Evolutionary conservation across 768 basidiomycete genomes (phyloP).

Genomic region (Chalciporus sphaerocephalus): DNA sequence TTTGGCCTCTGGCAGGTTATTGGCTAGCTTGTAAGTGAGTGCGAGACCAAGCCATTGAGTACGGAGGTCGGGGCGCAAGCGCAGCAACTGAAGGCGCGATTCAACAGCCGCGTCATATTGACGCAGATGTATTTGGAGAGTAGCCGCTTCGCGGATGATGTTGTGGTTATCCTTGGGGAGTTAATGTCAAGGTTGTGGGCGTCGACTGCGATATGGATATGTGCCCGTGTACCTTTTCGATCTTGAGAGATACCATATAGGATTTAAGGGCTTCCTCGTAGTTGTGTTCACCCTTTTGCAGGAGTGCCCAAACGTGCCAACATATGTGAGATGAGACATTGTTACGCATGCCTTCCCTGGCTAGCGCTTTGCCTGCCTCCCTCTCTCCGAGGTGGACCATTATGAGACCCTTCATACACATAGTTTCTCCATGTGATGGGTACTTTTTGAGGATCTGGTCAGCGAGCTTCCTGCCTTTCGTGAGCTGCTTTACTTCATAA

Average conservation of each 20-base stretch:
- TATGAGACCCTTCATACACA: slow-evolving; percentile 95
- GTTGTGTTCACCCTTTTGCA: slow-evolving; percentile 91
- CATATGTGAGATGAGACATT: slow-evolving; percentile 89
- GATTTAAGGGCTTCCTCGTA: slow-evolving; percentile 93
- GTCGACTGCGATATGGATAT: not conserved
- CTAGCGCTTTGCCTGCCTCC: slow-evolving; percentile 77
- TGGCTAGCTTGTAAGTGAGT: slow-evolving; percentile 82
- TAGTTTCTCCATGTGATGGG: slow-evolving; percentile 94
- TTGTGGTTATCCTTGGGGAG: slow-evolving; percentile 81
- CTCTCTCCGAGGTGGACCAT: slow-evolving; percentile 74
- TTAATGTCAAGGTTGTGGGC: slow-evolving; percentile 1
- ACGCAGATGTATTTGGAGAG: slow-evolving; percentile 84
- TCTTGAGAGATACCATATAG: slow-evolving; percentile 82
- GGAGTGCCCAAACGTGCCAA: slow-evolving; percentile 97
- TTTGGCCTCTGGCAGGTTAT: slow-evolving; percentile 65
- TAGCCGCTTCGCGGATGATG: slow-evolving; percentile 85
- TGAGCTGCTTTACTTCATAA: slow-evolving; percentile 86
- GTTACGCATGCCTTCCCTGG: slow-evolving; percentile 76
- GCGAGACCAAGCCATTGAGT: slow-evolving; percentile 89
- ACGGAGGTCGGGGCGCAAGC: slow-evolving; percentile 74
- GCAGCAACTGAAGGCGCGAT: slow-evolving; percentile 76
- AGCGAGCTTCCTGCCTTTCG: slow-evolving; percentile 85
- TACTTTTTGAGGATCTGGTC: slow-evolving; percentile 94
- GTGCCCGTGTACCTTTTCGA: slow-evolving; percentile 68
- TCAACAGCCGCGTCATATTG: slow-evolving; percentile 74